These are phyloP conservation scores for Chrysoporthe puriensis DNA, from an alignment of 2,329 filamentous ascomycete genomes.

Conservation along the genomic window DNA sequence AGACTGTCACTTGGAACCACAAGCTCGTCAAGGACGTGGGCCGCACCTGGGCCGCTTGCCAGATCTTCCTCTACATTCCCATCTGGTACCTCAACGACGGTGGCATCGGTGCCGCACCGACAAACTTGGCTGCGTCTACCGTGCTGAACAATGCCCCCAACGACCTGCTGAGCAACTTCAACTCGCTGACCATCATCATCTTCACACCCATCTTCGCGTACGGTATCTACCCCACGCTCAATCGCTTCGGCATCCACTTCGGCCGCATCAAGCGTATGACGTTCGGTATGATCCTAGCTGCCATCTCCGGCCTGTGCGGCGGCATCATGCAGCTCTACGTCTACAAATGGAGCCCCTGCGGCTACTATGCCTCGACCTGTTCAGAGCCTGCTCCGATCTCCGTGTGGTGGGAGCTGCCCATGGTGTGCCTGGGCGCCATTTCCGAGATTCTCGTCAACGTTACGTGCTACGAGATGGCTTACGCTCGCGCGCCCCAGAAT, in stretches of 20 bases:
- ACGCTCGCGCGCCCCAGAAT: conserved; percentile 67
- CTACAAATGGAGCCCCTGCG: conserved; percentile 59
- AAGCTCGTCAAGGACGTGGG: conserved; percentile 68
- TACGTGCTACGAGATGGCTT: conserved; percentile 69
- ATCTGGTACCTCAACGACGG: conserved; percentile 46
- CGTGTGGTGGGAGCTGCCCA: conserved; percentile 56
- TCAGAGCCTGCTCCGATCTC: conserved; percentile 46
- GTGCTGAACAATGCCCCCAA: conserved; percentile 58
- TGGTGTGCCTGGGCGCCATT: conserved; percentile 55
- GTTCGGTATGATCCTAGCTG: conserved; percentile 55
- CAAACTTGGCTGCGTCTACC: conserved; percentile 47
- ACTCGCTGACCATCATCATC: conserved; percentile 63
- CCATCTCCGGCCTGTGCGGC: conserved; percentile 40
- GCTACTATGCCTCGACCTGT: conserved; percentile 48
- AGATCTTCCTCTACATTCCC: conserved; percentile 46
- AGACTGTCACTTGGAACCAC: conserved; percentile 64
- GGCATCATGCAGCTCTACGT: conserved; percentile 64
- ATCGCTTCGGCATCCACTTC: conserved; percentile 55
- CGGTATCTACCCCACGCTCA: conserved; percentile 60
- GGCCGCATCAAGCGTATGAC: conserved; percentile 62
- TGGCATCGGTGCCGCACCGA: conserved; percentile 42
- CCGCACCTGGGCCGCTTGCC: conserved; percentile 50
- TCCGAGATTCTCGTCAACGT: conserved; percentile 64
- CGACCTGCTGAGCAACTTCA: conserved; percentile 63
- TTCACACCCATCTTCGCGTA: conserved; percentile 56